Percentiles rank a stretch among this genome's conserved stretches.
phyloP scores from a whole-genome alignment of 768 basidiomycete genomes.

The Trichaptum fuscoviolaceum region DNA sequence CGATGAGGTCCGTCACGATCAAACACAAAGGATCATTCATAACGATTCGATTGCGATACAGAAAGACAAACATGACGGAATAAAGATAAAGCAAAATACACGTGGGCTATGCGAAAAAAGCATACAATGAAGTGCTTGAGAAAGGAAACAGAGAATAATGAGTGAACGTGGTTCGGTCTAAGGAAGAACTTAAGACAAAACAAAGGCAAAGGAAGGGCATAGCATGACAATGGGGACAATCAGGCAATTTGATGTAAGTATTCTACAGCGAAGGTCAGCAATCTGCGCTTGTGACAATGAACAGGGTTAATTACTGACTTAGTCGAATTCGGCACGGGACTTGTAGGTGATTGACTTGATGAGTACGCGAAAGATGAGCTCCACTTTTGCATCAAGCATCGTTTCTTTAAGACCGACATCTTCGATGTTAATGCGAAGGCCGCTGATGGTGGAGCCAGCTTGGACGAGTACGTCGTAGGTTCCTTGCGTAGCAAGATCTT shows the following conservation, averaged over 20 bases:
- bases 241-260: background rate
- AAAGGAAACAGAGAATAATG: background rate
- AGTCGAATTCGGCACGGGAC: background rate
- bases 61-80: background rate
- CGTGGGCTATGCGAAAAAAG: no score
- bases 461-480: background rate
- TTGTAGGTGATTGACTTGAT: background rate
- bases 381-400: background rate
- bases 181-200: background rate
- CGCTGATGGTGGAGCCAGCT: background rate
- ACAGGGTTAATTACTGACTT: background rate
- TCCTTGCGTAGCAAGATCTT: background rate
- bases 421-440: background rate
- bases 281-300: background rate
- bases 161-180: background rate
- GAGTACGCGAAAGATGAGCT: background rate
- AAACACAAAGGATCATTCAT: background rate
- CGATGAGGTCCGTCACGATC: no score
- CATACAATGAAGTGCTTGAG: background rate
- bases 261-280: background rate
- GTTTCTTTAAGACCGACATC: background rate
- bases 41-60: background rate
- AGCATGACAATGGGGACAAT: background rate
- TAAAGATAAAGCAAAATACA: background rate
- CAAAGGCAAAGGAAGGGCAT: background rate